Percentiles rank a stretch among this genome's conserved stretches.
Conservation (phyloP, 768 basidiomycete species). For the Suillus cothurnatus region DNA sequence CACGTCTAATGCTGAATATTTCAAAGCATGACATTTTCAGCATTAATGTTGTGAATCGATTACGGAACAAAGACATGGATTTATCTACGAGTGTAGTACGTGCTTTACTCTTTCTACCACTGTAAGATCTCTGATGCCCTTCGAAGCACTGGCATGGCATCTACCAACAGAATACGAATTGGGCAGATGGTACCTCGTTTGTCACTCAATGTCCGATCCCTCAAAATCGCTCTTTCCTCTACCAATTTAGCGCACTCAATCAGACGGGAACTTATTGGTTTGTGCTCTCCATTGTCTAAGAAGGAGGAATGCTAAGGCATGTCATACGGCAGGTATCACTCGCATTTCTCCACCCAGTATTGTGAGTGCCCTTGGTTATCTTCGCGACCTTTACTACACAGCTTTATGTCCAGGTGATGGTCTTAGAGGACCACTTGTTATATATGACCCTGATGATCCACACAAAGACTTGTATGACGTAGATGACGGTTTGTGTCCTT, state of each 20-base stretch:
- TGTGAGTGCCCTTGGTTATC: conserved; percentile 38
- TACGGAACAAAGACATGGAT: conserved; percentile 36
- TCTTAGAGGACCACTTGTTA: conserved; percentile 43
- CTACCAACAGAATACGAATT: conserved; percentile 34
- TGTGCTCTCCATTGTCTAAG: not conserved
- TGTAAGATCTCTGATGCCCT: not conserved
- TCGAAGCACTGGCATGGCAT: conserved; percentile 39
- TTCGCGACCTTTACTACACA: not conserved
- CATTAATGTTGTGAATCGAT: conserved; percentile 39
- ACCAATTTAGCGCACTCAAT: conserved; percentile 40
- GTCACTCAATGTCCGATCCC: conserved; percentile 51
- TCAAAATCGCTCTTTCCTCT: conserved; percentile 39
- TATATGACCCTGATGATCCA: conserved; percentile 54
- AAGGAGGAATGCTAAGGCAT: not conserved
- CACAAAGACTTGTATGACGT: conserved; percentile 43
- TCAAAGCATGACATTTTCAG: conserved; percentile 33
- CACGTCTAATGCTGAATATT: not conserved
- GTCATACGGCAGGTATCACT: conserved; percentile 37
- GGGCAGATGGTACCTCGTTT: conserved; percentile 42
- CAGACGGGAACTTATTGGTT: conserved; percentile 50
- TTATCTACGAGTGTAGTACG: conserved; percentile 39
- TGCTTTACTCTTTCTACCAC: not conserved
- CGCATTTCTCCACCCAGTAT: conserved; percentile 40
- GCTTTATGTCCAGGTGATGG: conserved; percentile 31
- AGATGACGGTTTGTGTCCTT: conserved; percentile 41